Percentiles rank a stretch among this genome's conserved stretches.
Evolutionary conservation across 805 yeast species (phyloP).

Genomic region (Kodamaea kakaduensis): DNA sequence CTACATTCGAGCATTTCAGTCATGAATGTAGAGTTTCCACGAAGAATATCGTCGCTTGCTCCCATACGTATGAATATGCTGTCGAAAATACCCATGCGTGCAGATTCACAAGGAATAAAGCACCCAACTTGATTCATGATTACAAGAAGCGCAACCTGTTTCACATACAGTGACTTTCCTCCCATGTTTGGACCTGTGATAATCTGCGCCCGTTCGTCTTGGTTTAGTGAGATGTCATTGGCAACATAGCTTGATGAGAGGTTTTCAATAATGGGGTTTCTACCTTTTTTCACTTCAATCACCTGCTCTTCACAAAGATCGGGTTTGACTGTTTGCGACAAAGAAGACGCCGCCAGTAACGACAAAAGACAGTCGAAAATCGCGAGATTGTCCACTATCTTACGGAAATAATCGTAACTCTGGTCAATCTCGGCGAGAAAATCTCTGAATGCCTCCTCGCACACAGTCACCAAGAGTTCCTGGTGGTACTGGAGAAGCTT

Average conservation of each 20-base stretch:
- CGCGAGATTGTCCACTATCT: conserved; percentile 46
- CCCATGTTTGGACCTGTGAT: conserved; percentile 91
- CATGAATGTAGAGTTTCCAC: conserved; percentile 81
- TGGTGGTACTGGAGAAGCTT: conserved; percentile 56
- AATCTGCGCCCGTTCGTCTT: conserved; percentile 50
- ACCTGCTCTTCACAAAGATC: conserved; percentile 42
- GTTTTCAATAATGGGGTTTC: conserved; percentile 66
- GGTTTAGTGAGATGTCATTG: conserved; percentile 54
- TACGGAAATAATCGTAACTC: conserved; percentile 27
- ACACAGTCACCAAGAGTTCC: conserved; percentile 45
- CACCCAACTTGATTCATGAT: conserved; percentile 78
- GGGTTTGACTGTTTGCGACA: conserved; percentile 46
- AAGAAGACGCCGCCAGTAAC: conserved; percentile 54
- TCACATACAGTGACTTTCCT: conserved; percentile 74
- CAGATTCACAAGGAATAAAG: conserved; percentile 63
- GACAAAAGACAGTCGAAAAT: conserved; percentile 65
- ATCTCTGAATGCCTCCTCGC: conserved; percentile 44
- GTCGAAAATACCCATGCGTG: conserved; percentile 66
- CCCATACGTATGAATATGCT: conserved; percentile 82
- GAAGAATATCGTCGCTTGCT: conserved; percentile 70
- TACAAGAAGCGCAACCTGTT: conserved; percentile 66
- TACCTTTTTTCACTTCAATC: conserved; percentile 47
- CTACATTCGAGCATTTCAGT: conserved; percentile 68
- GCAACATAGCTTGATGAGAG: conserved; percentile 52
- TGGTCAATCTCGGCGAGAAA: conserved; percentile 37